Conservation (phyloP, 768 basidiomycete species). For the Tubosaeta brunneosetosa region DNA sequence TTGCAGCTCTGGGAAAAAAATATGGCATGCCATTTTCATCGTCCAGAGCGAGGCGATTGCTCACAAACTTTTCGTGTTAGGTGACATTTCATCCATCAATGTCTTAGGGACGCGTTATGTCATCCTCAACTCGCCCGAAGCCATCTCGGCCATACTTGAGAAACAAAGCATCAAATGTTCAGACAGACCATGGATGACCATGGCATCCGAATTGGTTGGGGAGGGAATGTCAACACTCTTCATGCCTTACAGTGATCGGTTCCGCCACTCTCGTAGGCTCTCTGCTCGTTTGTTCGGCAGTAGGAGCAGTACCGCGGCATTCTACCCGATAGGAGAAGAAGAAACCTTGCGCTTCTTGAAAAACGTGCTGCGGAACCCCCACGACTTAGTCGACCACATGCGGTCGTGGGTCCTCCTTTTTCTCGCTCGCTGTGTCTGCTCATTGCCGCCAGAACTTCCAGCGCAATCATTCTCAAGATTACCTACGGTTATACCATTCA, state of each 20-base stretch:
- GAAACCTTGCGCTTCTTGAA: constrained; percentile 15
- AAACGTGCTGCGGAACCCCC: constrained; percentile 12
- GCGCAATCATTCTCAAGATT: constrained; percentile 33
- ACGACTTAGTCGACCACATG: constrained; percentile 12
- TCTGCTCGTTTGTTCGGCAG: constrained; percentile 7
- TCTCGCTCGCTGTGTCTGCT: too few species aligned
- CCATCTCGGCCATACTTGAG: constrained; percentile 46
- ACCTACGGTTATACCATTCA: constrained; percentile 39
- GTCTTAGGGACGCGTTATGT: constrained; percentile 45
- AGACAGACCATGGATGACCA: constrained; percentile 11
- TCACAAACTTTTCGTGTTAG: constrained; percentile 18
- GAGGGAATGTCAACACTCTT: constrained; percentile 7
- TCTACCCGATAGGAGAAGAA: constrained; percentile 4
- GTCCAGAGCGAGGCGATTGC: background rate
- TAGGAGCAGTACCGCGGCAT: constrained; percentile 4
- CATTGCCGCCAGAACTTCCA: constrained; percentile 6
- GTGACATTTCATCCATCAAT: constrained; percentile 13
- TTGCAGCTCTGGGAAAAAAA: constrained; percentile 48
- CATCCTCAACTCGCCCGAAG: constrained; percentile 45
- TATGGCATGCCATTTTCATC: constrained; percentile 37
- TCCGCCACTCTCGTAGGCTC: constrained; percentile 14
- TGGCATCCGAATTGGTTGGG: constrained; percentile 22
- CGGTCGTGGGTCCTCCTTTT: constrained; percentile 12
- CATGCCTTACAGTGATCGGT: background rate
- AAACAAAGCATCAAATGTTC: constrained; percentile 52